Percentiles rank a stretch among this genome's conserved stretches.
Evolutionary conservation across 2,329 filamentous ascomycete genomes (phyloP).

Genomic region (Beauveria varroae): DNA sequence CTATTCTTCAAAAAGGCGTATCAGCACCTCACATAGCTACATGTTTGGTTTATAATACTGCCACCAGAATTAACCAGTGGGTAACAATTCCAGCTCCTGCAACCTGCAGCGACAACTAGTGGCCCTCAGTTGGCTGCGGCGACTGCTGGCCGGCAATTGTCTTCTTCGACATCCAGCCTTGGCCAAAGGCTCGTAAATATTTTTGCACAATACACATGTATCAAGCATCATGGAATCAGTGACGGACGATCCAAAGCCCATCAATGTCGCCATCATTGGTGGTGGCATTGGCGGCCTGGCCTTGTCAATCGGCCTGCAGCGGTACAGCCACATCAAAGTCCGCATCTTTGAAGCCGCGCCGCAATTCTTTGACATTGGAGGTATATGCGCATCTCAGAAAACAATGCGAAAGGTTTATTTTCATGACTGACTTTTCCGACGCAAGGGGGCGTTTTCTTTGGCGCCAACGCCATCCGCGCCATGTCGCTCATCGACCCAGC

Average conservation of each 20-base stretch:
- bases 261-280: constrained; percentile 36
- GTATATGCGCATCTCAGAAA: background rate
- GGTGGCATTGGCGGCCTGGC: constrained; percentile 40
- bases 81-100: too few species aligned
- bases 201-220: too few species aligned
- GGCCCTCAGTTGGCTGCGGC: background rate
- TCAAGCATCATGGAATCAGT: background rate
- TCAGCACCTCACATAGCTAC: too few species aligned
- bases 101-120: background rate
- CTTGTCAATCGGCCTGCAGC: constrained; percentile 33
- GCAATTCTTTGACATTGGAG: constrained; percentile 8
- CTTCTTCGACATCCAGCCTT: background rate
- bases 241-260: background rate
- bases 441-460: constrained; percentile 36
- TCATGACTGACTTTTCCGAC: background rate
- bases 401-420: too few species aligned
- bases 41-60: background rate
- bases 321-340: constrained; percentile 28
- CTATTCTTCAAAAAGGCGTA: too few species aligned
- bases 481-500: constrained; percentile 28
- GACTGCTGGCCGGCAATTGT: background rate
- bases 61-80: background rate
- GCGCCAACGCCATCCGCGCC: constrained; percentile 37
- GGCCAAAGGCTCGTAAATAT: background rate
- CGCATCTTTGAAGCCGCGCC: constrained; percentile 10